Conservation (phyloP, 1,284 basidiomycete species). For the Vanrija pseudolonga region DNA sequence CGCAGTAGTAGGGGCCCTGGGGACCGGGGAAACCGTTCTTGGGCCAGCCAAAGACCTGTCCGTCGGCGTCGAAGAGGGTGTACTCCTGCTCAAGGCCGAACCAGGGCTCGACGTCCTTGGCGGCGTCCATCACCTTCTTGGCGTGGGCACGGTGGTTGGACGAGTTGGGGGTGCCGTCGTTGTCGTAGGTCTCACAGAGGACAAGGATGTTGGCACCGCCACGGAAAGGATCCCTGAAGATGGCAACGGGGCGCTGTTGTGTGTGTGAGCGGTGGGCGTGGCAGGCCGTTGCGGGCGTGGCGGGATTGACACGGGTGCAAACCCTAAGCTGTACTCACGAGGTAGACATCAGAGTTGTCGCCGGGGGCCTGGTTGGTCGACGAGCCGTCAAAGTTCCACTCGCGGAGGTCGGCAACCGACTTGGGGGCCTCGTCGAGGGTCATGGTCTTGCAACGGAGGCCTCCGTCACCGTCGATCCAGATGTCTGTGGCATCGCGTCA, state of each 20-base stretch:
- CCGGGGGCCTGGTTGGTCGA: conserved; percentile 96
- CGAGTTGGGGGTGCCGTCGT: conserved; percentile 95
- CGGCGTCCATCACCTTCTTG: conserved; percentile 88
- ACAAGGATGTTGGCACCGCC: conserved; percentile 97
- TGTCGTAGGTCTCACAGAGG: conserved; percentile 97
- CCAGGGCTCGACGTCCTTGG: conserved; percentile 79
- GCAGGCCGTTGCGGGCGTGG: neutral
- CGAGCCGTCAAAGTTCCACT: conserved; percentile 99
- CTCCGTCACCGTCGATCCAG: conserved; percentile 91
- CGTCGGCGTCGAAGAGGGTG: conserved; percentile 93
- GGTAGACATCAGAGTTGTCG: conserved; percentile 93
- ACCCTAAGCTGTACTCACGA: conserved; percentile 50
- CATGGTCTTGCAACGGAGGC: conserved; percentile 91
- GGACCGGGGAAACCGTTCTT: conserved; percentile 99
- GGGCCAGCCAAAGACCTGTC: conserved; percentile 91
- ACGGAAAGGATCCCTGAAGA: conserved; percentile 99
- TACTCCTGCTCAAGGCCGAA: conserved; percentile 99
- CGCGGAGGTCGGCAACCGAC: conserved; percentile 56
- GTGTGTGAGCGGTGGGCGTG: neutral
- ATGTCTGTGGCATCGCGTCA: conserved; percentile 60
- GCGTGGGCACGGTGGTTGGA: conserved; percentile 91
- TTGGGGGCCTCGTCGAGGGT: conserved; percentile 43
- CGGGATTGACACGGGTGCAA: neutral
- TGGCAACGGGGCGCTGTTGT: conserved; percentile 74
- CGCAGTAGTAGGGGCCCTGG: conserved; percentile 99